Conservation (phyloP, 2,329 filamentous ascomycete genomes). For the Cytospora piceae region DNA sequence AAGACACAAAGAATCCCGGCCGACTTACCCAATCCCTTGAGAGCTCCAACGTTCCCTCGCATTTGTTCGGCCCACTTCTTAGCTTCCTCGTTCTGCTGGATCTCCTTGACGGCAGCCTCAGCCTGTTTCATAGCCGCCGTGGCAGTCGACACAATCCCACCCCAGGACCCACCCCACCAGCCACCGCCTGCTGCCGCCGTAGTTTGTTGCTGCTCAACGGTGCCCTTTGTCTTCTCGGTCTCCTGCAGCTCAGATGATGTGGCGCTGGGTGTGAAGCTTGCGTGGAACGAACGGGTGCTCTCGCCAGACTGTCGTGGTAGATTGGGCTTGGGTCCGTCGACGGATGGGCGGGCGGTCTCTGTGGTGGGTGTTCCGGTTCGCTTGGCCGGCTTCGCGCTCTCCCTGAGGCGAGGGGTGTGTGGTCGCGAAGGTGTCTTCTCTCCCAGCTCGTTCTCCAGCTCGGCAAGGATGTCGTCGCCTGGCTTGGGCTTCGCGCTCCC, state of each 20-base stretch:
- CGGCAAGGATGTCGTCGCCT: slow-evolving; percentile 78
- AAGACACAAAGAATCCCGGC: not conserved
- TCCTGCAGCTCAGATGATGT: slow-evolving; percentile 66
- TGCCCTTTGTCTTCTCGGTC: slow-evolving; percentile 53
- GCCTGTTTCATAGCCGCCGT: slow-evolving; percentile 89
- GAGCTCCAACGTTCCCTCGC: slow-evolving; percentile 79
- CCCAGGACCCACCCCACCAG: slow-evolving; percentile 58
- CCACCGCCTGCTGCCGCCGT: slow-evolving; percentile 32
- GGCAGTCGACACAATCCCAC: slow-evolving; percentile 80
- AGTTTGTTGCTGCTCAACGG: slow-evolving; percentile 47
- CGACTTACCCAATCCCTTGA: slow-evolving; percentile 73
- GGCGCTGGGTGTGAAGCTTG: slow-evolving; percentile 71
- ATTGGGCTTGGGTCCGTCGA: slow-evolving; percentile 59
- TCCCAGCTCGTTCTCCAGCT: slow-evolving; percentile 78
- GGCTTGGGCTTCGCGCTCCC: slow-evolving; percentile 54
- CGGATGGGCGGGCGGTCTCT: slow-evolving; percentile 59
- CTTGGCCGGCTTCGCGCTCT: slow-evolving; percentile 54
- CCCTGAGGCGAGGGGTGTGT: slow-evolving; percentile 76
- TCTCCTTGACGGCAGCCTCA: slow-evolving; percentile 89
- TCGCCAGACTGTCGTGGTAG: slow-evolving; percentile 74
- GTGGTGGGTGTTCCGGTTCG: slow-evolving; percentile 54
- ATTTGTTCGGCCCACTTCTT: slow-evolving; percentile 96
- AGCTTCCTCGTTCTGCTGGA: slow-evolving; percentile 94
- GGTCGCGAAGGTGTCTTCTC: slow-evolving; percentile 75
- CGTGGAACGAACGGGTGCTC: slow-evolving; percentile 71